Evolutionary conservation across 2,329 filamentous ascomycete species (phyloP).

Genomic region (Fusarium udum): DNA sequence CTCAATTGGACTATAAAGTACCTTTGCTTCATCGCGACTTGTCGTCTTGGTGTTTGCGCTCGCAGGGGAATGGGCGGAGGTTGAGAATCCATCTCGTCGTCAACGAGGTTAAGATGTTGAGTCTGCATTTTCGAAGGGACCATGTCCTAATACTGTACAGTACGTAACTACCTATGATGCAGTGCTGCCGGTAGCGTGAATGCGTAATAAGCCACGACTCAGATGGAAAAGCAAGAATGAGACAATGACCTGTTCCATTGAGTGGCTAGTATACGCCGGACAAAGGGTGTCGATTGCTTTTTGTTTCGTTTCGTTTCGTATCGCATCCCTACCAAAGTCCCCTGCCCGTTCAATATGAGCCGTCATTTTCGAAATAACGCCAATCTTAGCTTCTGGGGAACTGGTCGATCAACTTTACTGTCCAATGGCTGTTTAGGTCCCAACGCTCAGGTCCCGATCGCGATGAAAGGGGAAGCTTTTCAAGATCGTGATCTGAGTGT

Average conservation of each 20-base stretch:
- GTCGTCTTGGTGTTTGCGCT: slow-evolving; percentile 8
- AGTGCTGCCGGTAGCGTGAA: background rate
- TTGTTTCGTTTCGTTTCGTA: slow-evolving; percentile 1
- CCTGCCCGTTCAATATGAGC: background rate
- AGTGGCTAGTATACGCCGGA: background rate
- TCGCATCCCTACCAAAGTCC: background rate
- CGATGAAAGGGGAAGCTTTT: background rate
- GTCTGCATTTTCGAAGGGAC: slow-evolving; percentile 6
- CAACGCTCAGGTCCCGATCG: background rate
- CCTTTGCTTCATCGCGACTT: slow-evolving; percentile 14
- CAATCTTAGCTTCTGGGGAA: background rate
- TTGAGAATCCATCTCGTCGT: slow-evolving; percentile 14
- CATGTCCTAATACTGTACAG: background rate
- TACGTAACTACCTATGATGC: background rate
- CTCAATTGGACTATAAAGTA: background rate
- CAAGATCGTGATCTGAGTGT: background rate
- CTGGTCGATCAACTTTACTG: background rate
- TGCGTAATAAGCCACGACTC: background rate
- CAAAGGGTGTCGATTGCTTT: background rate
- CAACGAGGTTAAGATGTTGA: slow-evolving; percentile 17
- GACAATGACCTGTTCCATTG: background rate
- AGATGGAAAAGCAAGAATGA: background rate
- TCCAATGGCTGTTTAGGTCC: background rate
- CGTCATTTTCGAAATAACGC: background rate
- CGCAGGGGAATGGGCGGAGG: slow-evolving; percentile 11